Evolutionary conservation across 805 yeast species (phyloP), one percentile per base, ranked within the genome.

Genomic region (Novakomyces olei): DNA sequence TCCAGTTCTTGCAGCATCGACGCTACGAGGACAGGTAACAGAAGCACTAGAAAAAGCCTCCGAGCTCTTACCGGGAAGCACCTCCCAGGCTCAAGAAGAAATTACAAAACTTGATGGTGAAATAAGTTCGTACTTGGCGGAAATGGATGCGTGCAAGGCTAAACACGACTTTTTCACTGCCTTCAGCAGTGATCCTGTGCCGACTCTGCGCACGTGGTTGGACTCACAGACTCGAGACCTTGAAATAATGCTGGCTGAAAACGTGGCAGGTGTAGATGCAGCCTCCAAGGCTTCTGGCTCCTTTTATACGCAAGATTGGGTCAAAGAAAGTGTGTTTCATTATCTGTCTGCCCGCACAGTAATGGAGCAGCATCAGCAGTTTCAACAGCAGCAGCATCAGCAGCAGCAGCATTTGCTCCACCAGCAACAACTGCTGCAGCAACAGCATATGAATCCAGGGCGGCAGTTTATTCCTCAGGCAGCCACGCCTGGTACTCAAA

Each of bases 221-320:
- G 74, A 71, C 28, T 72, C 80, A 28, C 92, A 88, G 50, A 61
- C 80, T 10, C 78, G 80, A 37, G 77, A 85, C 30, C 61, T 88
- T 46, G 81, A 76, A 54, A 76, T 85, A 9, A 61, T 88, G 40
- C 67, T 80, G 37, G 81, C 92, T 41, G 96, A 88, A 44, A 25
- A 29, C 19, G 32, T 23, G 7, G 88, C 77, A 44, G 85, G 83
- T 6, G 76, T 72, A 53, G 72, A 72, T 47, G 95, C 85, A 54
- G 95, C 83, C 48, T 60, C 67, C 15, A 92, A 80, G 4, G 69
- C 98, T 56, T 67, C 75, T 44, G 69, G 93, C 3, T 69, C 71
- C 12, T 88, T 74, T 53, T 88, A 76, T 53, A 67, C 70, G 27
- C 83, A 79, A 44, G 44, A 41, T 18, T 79, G 78, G 39, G 58